Conservation (phyloP, 805 yeast species). For the Yarrowia osloensis region DNA sequence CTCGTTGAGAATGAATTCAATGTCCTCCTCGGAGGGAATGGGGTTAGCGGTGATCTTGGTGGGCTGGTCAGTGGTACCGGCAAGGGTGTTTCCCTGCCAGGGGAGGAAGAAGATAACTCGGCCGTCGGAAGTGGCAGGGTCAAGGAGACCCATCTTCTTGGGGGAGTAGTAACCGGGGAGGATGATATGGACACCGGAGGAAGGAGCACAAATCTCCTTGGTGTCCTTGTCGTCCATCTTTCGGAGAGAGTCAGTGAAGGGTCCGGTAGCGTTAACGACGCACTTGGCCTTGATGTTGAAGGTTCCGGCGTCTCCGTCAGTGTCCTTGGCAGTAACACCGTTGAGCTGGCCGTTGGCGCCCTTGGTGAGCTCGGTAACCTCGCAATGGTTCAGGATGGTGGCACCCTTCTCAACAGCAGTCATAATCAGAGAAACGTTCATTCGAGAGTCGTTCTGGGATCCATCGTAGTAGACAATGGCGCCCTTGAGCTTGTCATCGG, state of each 20-base stretch:
- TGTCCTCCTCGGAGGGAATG: constrained; percentile 83
- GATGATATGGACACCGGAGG: constrained; percentile 90
- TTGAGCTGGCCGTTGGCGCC: constrained; percentile 57
- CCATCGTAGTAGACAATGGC: constrained; percentile 95
- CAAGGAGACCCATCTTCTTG: constrained; percentile 79
- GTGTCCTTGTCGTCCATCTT: constrained; percentile 71
- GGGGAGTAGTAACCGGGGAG: constrained; percentile 93
- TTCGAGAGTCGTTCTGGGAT: constrained; percentile 86
- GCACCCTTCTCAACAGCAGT: constrained; percentile 89
- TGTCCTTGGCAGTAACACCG: constrained; percentile 77
- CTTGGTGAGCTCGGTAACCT: constrained; percentile 74
- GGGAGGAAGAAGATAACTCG: constrained; percentile 96
- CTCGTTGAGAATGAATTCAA: constrained; percentile 81
- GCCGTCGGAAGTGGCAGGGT: constrained; percentile 91
- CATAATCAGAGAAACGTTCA: constrained; percentile 81
- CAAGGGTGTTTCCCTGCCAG: constrained; percentile 95
- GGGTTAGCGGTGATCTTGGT: constrained; percentile 53
- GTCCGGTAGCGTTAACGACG: constrained; percentile 92
- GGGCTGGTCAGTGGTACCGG: constrained; percentile 96
- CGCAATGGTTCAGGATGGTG: constrained; percentile 82
- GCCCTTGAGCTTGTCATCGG: constrained; percentile 75
- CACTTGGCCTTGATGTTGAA: constrained; percentile 73
- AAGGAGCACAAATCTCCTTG: constrained; percentile 85
- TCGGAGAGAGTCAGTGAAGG: constrained; percentile 79
- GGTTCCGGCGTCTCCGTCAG: constrained; percentile 45